A percentile compares a stretch with the other conserved stretches of the same genome.
These are phyloP conservation scores for Spizellomyces sp. DNA, from an alignment of 192 early-diverging fungal genomes.

Conservation along the genomic window DNA sequence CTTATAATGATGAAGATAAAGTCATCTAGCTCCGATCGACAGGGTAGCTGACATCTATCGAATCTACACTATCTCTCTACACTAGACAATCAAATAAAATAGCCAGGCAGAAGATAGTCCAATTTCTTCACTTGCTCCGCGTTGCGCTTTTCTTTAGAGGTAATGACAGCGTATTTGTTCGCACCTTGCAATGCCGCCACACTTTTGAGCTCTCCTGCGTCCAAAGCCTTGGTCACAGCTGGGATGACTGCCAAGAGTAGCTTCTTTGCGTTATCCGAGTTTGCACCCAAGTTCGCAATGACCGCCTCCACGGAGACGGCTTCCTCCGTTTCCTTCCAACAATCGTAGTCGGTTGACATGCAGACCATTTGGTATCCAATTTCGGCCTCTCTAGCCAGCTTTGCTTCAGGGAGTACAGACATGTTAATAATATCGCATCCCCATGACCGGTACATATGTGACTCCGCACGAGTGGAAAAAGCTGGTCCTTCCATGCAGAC, in stretches of 20 bases:
- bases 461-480: constrained; percentile 97
- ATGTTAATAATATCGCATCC: constrained; percentile 97
- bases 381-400: constrained; percentile 97
- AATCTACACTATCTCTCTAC: too few relatives aligned
- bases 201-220: constrained; percentile 55
- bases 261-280: constrained; percentile 79
- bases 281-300: constrained; percentile 85
- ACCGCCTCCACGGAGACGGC: constrained; percentile 74
- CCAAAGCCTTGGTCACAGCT: constrained; percentile 65
- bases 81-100: too few relatives aligned
- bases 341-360: constrained; percentile 99
- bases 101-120: constrained; percentile 77
- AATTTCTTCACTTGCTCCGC: constrained; percentile 74
- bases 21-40: too few relatives aligned
- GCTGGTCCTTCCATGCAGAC: constrained; percentile 99
- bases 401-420: constrained; percentile 94
- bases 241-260: constrained; percentile 79
- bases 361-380: constrained; percentile 98
- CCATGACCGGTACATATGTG: constrained; percentile 92
- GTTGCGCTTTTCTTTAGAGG: constrained; percentile 71
- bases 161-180: constrained; percentile 87
- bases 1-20: too few relatives aligned
- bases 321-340: constrained; percentile 62
- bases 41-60: too few relatives aligned
- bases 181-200: constrained; percentile 71